Conservation (phyloP, 2,329 filamentous ascomycete species). For the Penicillium rolfsii region DNA sequence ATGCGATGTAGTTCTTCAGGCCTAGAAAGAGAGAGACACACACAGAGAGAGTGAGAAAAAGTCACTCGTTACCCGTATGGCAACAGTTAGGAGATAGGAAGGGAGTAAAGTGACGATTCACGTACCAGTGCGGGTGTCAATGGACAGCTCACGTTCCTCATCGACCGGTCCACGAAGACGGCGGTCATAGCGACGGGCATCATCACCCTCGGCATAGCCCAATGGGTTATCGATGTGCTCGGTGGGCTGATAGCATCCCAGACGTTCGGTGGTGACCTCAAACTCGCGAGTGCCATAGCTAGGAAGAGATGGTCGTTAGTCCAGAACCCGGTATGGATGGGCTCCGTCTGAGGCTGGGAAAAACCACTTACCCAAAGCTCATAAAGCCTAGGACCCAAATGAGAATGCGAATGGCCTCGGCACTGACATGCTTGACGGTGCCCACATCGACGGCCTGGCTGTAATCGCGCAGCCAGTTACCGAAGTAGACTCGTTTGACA, state of each 20-base stretch:
- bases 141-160: slow-evolving; percentile 73
- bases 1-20: slow-evolving; percentile 93
- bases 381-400: slow-evolving; percentile 89
- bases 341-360: no score
- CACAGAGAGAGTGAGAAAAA: background rate
- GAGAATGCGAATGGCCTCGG: slow-evolving; percentile 86
- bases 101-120: background rate
- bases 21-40: slow-evolving; percentile 47
- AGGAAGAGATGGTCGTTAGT: background rate
- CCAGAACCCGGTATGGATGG: background rate
- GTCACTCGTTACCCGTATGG: slow-evolving; percentile 2
- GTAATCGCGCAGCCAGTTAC: slow-evolving; percentile 93
- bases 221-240: slow-evolving; percentile 81
- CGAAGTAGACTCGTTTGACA: slow-evolving; percentile 90
- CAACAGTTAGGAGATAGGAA: background rate
- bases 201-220: slow-evolving; percentile 85
- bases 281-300: slow-evolving; percentile 74
- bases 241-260: slow-evolving; percentile 79
- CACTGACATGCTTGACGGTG: slow-evolving; percentile 85
- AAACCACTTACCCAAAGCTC: slow-evolving; percentile 69
- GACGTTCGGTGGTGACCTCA: slow-evolving; percentile 76
- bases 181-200: slow-evolving; percentile 79
- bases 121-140: slow-evolving; percentile 71
- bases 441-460: slow-evolving; percentile 93
- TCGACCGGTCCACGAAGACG: slow-evolving; percentile 82